These are phyloP conservation scores for Hordeum marinum DNA, from an alignment of 176 grass and related monocot species.

Conservation along the genomic window DNA sequence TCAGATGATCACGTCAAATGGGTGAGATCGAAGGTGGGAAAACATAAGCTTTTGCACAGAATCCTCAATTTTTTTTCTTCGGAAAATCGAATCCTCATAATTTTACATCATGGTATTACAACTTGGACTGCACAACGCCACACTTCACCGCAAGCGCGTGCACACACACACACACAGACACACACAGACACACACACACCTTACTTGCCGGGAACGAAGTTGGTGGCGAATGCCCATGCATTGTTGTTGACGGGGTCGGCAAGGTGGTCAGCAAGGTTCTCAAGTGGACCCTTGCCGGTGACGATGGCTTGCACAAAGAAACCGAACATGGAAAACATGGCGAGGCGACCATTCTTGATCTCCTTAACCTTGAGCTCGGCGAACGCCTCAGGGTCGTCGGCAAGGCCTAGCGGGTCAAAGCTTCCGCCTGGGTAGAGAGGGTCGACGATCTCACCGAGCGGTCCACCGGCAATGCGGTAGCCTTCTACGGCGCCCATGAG, in stretches of 20 bases:
- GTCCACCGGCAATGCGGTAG: not conserved
- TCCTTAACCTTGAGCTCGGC: slow-evolving; percentile 84
- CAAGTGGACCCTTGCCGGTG: slow-evolving; percentile 74
- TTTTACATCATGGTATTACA: not conserved
- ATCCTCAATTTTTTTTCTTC: not conserved
- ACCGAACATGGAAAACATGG: slow-evolving; percentile 93
- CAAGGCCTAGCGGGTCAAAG: slow-evolving; percentile 59
- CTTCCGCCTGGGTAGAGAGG: slow-evolving; percentile 54
- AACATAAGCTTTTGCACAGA: not conserved
- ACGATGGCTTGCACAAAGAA: slow-evolving; percentile 92
- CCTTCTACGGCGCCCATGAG: not conserved
- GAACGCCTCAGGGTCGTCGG: slow-evolving; percentile 55
- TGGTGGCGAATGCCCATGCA: slow-evolving; percentile 81
- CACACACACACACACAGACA: too few species aligned
- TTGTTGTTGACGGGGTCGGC: slow-evolving; percentile 90
- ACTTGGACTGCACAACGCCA: not conserved
- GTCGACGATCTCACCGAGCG: slow-evolving; percentile 47
- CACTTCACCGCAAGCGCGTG: not conserved
- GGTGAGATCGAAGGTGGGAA: too few species aligned
- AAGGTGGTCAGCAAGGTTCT: slow-evolving; percentile 83
- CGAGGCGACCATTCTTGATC: slow-evolving; percentile 84
- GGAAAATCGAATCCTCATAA: not conserved
- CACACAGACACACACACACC: too few species aligned
- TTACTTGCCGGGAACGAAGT: slow-evolving; percentile 76
- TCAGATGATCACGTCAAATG: too few species aligned